Evolutionary conservation across 768 basidiomycete species (phyloP).

Genomic region (Termitomyces sp.): DNA sequence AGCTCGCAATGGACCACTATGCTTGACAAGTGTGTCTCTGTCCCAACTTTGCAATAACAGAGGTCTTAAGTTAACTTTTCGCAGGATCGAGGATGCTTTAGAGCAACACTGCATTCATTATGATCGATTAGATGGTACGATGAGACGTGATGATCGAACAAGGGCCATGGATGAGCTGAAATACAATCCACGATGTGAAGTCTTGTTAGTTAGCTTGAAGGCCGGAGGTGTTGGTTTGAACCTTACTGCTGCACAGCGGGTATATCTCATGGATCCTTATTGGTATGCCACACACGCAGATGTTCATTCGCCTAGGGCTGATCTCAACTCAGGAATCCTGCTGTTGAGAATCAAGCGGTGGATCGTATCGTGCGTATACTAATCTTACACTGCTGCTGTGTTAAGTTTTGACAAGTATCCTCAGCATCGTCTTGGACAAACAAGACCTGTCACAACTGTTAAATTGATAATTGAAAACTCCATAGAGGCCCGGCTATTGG

Average conservation of each 20-base stretch:
- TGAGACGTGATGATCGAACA: slow-evolving; percentile 93
- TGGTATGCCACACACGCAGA: slow-evolving; percentile 44
- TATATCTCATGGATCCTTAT: slow-evolving; percentile 96
- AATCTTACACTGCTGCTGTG: neutral
- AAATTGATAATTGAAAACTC: slow-evolving; percentile 93
- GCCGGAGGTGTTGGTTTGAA: slow-evolving; percentile 98
- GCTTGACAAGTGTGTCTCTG: slow-evolving; percentile 73
- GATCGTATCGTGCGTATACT: slow-evolving; percentile 80
- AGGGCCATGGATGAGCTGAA: slow-evolving; percentile 91
- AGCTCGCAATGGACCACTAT: slow-evolving; percentile 95
- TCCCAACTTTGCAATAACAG: slow-evolving; percentile 7
- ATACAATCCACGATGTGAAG: slow-evolving; percentile 85
- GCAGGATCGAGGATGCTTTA: slow-evolving; percentile 84
- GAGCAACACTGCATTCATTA: slow-evolving; percentile 79
- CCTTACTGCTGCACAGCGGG: slow-evolving; percentile 88
- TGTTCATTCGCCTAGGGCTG: neutral
- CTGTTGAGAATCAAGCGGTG: slow-evolving; percentile 96
- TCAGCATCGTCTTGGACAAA: slow-evolving; percentile 95
- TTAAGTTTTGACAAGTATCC: neutral
- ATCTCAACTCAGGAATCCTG: slow-evolving; percentile 72
- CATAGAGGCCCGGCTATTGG: slow-evolving; percentile 87
- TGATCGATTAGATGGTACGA: slow-evolving; percentile 92
- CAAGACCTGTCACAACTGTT: slow-evolving; percentile 82
- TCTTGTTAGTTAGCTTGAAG: slow-evolving; percentile 91
- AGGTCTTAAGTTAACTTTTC: slow-evolving; percentile 8